Conservation (phyloP, 768 basidiomycete species). For the Amanita thiersii region DNA sequence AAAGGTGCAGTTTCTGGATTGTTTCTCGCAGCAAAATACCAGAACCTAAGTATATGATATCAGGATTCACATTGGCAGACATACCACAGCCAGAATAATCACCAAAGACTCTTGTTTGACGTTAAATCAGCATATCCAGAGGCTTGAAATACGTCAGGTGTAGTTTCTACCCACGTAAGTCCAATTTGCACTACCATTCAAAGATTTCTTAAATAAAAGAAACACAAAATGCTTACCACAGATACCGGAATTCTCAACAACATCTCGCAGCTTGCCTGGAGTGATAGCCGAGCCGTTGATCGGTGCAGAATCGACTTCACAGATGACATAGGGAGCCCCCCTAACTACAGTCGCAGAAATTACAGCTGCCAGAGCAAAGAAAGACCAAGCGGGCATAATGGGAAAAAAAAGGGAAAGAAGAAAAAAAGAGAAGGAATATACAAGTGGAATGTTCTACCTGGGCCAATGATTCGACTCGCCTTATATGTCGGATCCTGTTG, state of each 20-base stretch:
- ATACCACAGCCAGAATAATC: too few relatives aligned
- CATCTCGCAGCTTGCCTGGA: slow-evolving; percentile 45
- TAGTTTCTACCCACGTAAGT: slow-evolving; percentile 44
- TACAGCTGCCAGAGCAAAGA: too few relatives aligned
- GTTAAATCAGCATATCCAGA: slow-evolving; percentile 60
- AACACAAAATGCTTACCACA: slow-evolving; percentile 35
- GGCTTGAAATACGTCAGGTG: slow-evolving; percentile 51
- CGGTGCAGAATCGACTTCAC: too few relatives aligned
- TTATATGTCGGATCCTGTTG: too few relatives aligned
- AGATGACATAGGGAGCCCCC: too few relatives aligned
- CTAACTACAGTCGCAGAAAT: too few relatives aligned
- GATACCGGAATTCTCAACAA: slow-evolving; percentile 52
- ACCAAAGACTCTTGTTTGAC: slow-evolving; percentile 51
- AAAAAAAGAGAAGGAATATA: too few relatives aligned
- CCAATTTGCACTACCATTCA: too few relatives aligned
- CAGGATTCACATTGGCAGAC: neutral
- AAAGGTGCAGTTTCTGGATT: slow-evolving; percentile 54
- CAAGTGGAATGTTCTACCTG: too few relatives aligned
- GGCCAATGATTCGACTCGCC: too few relatives aligned
- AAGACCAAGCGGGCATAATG: too few relatives aligned
- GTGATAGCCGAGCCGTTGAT: slow-evolving; percentile 26
- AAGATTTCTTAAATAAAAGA: neutral
- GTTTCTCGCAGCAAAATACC: slow-evolving; percentile 61
- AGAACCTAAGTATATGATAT: slow-evolving; percentile 32
- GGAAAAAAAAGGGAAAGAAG: too few relatives aligned